phyloP scores from a whole-genome alignment of 495 filamentous ascomycete species.

The Xylaria acuta region DNA sequence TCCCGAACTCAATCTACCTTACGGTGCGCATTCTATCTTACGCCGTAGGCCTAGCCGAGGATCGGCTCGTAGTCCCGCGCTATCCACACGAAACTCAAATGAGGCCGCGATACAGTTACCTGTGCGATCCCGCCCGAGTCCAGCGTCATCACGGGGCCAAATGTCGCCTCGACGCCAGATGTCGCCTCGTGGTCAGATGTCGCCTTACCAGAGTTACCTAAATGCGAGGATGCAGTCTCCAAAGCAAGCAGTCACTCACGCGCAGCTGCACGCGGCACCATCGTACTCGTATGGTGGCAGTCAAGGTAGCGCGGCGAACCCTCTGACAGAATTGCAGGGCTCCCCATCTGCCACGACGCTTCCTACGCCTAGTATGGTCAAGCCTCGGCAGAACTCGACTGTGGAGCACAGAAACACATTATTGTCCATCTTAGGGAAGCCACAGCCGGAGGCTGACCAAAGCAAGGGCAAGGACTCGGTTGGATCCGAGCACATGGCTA shows the following conservation, averaged over 20 bases:
- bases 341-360: conserved; percentile 42
- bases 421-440: conserved; percentile 75
- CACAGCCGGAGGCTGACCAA: conserved; percentile 56
- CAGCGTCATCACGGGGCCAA: conserved; percentile 26
- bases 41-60: conserved; percentile 36
- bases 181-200: conserved; percentile 26
- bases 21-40: conserved; percentile 49
- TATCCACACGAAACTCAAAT: conserved; percentile 21
- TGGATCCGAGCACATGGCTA: conserved; percentile 46
- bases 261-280: conserved; percentile 21
- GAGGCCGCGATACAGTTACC: conserved; percentile 23
- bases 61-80: conserved; percentile 26
- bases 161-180: conserved; percentile 32
- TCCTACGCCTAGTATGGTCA: conserved; percentile 30
- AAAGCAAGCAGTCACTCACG: conserved; percentile 26
- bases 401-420: conserved; percentile 70
- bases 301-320: conserved; percentile 31
- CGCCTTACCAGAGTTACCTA: conserved; percentile 29
- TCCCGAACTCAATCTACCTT: conserved; percentile 49
- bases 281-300: conserved; percentile 35
- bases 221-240: conserved; percentile 30
- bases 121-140: conserved; percentile 32
- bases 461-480: conserved; percentile 43
- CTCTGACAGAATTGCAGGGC: conserved; percentile 43
- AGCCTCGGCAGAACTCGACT: conserved; percentile 44